Evolutionary conservation across 495 filamentous ascomycete species (phyloP), one percentile per base, ranked within the genome.

Genomic region (Bacidia rubella): DNA sequence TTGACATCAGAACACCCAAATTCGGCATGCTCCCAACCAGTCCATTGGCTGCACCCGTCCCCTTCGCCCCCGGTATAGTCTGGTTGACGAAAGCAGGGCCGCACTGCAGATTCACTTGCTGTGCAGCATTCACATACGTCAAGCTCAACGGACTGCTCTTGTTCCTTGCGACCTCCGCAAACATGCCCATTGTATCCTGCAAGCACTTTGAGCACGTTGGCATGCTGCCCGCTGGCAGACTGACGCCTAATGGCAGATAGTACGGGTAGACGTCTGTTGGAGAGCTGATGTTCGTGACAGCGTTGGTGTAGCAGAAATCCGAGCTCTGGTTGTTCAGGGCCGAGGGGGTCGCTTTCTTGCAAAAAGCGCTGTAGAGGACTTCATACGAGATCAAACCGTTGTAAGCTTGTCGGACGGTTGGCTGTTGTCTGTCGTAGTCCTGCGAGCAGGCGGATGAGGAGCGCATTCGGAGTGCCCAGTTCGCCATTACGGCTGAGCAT

Each of bases 161-260:
- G 48, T 81, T 73, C n/a, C 70, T 67, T 1, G 82, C 79, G 48
- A 76, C 81, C 0, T 68, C 55, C 40, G 78, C 73, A 57, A 81
- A 90, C 38, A 86, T 63, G 17, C 68, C 68, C 82, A 93, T 87
- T 0, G 82, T 85, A 35, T 80, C 66, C 58, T 78, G 69, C 23
- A 86, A 64, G 60, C 87, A 93, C n/a, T 67, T 55, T 52, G 73
- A 74, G 63, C 87, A 93, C 2, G 78, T 79, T 1, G 87, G 85
- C 17, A 71, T 66, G 19, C 77, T 73, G 2, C 73, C 74, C 2
- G 71, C 71, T 0, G 83, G 80, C 2, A 96, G 66, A 2, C 66
- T 54, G n/a, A 74, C 76, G 24, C 90, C 90, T 38, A 94, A 72
- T 3, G 92, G 85, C 1, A 97, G 69, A 58, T 81, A 87, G 69